Evolutionary conservation across 371 early-diverging fungal genomes (phyloP).

Genomic region (Mucor velutinosus): DNA sequence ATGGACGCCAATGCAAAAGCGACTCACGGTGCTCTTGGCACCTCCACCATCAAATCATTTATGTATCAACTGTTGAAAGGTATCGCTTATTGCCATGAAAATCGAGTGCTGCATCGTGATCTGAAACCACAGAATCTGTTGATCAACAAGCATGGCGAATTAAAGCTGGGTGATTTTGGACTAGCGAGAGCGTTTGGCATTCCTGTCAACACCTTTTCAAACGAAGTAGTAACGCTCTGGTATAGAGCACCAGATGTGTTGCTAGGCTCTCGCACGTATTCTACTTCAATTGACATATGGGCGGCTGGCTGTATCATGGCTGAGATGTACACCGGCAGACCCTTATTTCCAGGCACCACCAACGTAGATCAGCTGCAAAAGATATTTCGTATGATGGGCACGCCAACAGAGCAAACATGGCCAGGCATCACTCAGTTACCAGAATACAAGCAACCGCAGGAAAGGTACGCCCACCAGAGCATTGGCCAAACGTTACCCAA

Average conservation of each 20-base stretch:
- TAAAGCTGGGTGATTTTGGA: slow-evolving; percentile 95
- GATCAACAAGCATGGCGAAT: slow-evolving; percentile 83
- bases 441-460: slow-evolving; percentile 82
- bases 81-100: slow-evolving; percentile 93
- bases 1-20: slow-evolving; percentile 77
- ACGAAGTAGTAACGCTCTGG: slow-evolving; percentile 98
- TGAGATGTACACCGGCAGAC: slow-evolving; percentile 91
- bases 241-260: slow-evolving; percentile 97
- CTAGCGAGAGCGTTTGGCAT: slow-evolving; percentile 96
- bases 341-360: slow-evolving; percentile 94
- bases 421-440: slow-evolving; percentile 85
- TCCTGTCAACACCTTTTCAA: slow-evolving; percentile 94
- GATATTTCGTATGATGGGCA: slow-evolving; percentile 89
- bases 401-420: slow-evolving; percentile 86
- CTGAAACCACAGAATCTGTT: slow-evolving; percentile 96
- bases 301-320: slow-evolving; percentile 98
- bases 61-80: slow-evolving; percentile 90
- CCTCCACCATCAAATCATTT: slow-evolving; percentile 70
- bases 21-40: slow-evolving; percentile 69
- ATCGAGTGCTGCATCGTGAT: slow-evolving; percentile 95
- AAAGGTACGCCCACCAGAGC: slow-evolving; percentile 68
- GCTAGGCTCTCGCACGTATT: slow-evolving; percentile 92
- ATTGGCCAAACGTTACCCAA: slow-evolving; percentile 73
- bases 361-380: slow-evolving; percentile 87
- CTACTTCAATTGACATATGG: slow-evolving; percentile 99